phyloP scores from a whole-genome alignment of 2,329 filamentous ascomycete genomes.

The Alternaria alternata region DNA sequence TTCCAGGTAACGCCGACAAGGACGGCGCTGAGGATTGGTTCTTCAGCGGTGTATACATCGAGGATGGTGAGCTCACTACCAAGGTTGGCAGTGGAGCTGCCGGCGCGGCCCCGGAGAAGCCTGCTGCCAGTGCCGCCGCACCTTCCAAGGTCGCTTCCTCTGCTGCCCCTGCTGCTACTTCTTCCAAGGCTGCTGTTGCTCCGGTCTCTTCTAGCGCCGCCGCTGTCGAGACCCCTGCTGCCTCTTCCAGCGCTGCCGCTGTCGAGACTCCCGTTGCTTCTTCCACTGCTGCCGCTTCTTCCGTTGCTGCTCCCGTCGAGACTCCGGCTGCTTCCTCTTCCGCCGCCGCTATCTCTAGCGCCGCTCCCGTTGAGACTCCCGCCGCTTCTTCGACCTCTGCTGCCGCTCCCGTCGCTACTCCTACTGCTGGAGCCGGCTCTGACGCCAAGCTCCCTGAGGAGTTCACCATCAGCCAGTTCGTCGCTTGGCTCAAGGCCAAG shows the following conservation, averaged over 20 bases:
- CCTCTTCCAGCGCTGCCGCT: neutral
- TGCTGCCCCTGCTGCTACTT: neutral
- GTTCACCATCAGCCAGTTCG: constrained; percentile 39
- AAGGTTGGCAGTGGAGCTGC: constrained; percentile 30
- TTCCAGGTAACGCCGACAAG: constrained; percentile 66
- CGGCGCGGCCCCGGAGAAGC: constrained; percentile 11
- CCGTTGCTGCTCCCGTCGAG: constrained; percentile 3
- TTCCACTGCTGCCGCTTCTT: neutral
- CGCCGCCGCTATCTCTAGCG: constrained; percentile 2
- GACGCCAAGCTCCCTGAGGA: constrained; percentile 28
- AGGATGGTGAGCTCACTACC: constrained; percentile 60
- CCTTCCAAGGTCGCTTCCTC: neutral
- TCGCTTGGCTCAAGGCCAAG: constrained; percentile 38
- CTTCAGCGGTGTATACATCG: constrained; percentile 76
- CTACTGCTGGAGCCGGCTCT: constrained; percentile 23
- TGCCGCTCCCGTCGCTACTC: constrained; percentile 13
- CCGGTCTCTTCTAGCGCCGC: neutral
- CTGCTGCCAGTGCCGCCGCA: neutral
- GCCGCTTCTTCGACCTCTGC: constrained; percentile 16
- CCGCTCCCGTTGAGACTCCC: constrained; percentile 9
- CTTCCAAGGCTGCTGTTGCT: neutral
- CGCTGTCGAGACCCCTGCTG: neutral
- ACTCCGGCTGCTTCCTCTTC: constrained; percentile 15
- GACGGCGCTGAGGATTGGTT: constrained; percentile 70
- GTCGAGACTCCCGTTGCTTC: constrained; percentile 4